A percentile compares a stretch with the other conserved stretches of the same genome.
Evolutionary conservation across 1,139 yeast genomes (phyloP).

Genomic region (Entelexis paramagnoliae): DNA sequence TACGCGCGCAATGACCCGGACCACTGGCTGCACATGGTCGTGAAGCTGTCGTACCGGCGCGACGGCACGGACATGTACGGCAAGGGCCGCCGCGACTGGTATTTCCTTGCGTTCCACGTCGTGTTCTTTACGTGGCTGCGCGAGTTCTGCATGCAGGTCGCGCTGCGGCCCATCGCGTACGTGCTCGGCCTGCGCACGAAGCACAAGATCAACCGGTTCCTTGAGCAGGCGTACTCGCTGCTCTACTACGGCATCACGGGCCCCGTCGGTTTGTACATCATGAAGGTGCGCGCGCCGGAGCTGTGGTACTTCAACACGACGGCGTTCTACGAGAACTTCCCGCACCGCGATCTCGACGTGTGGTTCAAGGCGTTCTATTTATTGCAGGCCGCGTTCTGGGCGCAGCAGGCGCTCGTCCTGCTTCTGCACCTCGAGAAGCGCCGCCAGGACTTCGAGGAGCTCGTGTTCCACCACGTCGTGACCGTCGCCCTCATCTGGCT

Average conservation of each 20-base stretch:
- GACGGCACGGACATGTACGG: conserved; percentile 46
- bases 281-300: conserved; percentile 54
- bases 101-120: conserved; percentile 70
- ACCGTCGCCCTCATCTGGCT: conserved; percentile 81
- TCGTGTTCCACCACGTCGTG: conserved; percentile 84
- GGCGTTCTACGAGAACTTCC: conserved; percentile 68
- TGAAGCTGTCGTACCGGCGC: conserved; percentile 58
- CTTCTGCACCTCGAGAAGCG: conserved; percentile 85
- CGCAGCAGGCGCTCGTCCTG: conserved; percentile 81
- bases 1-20: conserved; percentile 24
- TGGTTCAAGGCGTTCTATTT: conserved; percentile 72
- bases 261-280: conserved; percentile 80
- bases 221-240: conserved; percentile 86
- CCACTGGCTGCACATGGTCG: conserved; percentile 56
- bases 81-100: conserved; percentile 76
- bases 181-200: conserved; percentile 44
- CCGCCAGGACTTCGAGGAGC: conserved; percentile 82
- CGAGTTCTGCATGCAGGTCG: conserved; percentile 78
- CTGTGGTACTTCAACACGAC: conserved; percentile 83
- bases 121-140: conserved; percentile 81
- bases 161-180: conserved; percentile 62
- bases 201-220: conserved; percentile 63
- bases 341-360: conserved; percentile 66
- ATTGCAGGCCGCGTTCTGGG: conserved; percentile 95
- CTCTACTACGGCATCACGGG: conserved; percentile 74